Conservation (phyloP, 106 monocot genomes). For the Hemerocallis citrina region DNA sequence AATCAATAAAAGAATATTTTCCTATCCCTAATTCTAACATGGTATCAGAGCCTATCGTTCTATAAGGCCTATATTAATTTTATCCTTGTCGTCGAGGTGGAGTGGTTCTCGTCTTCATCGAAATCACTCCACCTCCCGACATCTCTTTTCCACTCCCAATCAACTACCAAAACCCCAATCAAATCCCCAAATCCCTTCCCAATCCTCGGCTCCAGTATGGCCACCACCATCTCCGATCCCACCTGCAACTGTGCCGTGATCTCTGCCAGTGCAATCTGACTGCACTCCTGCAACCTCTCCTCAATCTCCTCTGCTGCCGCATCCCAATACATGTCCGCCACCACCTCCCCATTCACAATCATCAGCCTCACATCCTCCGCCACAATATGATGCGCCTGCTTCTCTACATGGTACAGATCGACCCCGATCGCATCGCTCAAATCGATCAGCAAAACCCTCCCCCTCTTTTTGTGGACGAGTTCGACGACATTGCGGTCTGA, state of each 20-base stretch:
- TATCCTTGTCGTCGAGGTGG: too few relatives aligned
- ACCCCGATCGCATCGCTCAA: conserved; percentile 79
- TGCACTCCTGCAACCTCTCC: conserved; percentile 88
- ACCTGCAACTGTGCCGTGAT: conserved; percentile 78
- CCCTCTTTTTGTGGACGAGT: too few relatives aligned
- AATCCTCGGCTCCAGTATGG: conserved; percentile 66
- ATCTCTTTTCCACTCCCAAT: too few relatives aligned
- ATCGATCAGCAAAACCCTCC: conserved; percentile 76
- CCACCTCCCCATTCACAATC: conserved; percentile 84
- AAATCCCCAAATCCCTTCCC: too few relatives aligned
- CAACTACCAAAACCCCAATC: too few relatives aligned
- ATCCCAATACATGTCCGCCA: conserved; percentile 85
- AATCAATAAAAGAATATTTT: too few relatives aligned
- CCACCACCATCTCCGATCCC: conserved; percentile 65
- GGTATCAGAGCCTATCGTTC: too few relatives aligned
- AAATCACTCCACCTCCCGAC: too few relatives aligned
- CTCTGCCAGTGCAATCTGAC: conserved; percentile 84
- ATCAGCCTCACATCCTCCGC: conserved; percentile 38
- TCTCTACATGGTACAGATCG: conserved; percentile 84
- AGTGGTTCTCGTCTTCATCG: too few relatives aligned
- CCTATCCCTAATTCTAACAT: too few relatives aligned
- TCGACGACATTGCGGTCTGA: too few relatives aligned
- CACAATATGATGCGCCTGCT: conserved; percentile 49
- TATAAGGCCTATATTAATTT: too few relatives aligned
- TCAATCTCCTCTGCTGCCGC: conserved; percentile 77